Conservation (phyloP, 305 asterid species). For the Fraxinus velutina region DNA sequence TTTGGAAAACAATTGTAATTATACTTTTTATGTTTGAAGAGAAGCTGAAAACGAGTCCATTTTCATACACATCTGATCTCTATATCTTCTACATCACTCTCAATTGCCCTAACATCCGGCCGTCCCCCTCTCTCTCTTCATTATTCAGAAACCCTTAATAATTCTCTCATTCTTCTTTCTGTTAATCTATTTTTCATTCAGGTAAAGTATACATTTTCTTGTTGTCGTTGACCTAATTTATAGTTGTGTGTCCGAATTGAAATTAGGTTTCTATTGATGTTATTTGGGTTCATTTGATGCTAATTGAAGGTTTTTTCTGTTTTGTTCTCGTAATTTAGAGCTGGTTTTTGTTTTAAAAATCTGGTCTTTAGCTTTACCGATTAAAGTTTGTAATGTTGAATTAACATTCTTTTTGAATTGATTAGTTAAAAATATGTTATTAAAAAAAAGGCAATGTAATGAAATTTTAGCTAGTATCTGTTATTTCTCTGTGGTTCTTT, state of each 20-base stretch:
- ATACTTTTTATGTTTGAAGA: background rate
- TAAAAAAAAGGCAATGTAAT: background rate
- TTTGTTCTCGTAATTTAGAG: slow-evolving; percentile 5
- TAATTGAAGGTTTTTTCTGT: slow-evolving; percentile 11
- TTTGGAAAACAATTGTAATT: background rate
- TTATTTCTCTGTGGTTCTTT: background rate
- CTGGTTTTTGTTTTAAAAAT: background rate
- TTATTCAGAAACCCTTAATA: background rate
- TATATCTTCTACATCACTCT: slow-evolving; percentile 2
- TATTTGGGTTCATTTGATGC: background rate
- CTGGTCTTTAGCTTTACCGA: slow-evolving; percentile 3
- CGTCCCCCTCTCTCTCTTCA: slow-evolving; percentile 23
- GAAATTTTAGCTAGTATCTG: background rate
- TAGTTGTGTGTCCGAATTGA: background rate
- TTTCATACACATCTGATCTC: slow-evolving; percentile 10
- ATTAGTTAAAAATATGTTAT: background rate
- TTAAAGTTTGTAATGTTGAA: slow-evolving; percentile 1
- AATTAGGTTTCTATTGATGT: background rate
- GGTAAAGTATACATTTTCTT: slow-evolving; percentile 27
- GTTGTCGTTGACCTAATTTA: slow-evolving; percentile 23
- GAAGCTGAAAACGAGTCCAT: background rate
- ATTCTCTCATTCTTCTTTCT: background rate
- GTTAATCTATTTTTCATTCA: slow-evolving; percentile 2
- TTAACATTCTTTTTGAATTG: background rate
- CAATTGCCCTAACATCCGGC: slow-evolving; percentile 29